Percentiles rank a stretch among this genome's conserved stretches.
Evolutionary conservation across 495 filamentous ascomycete species (phyloP).

Genomic region (Chaetomidium leptoderma): DNA sequence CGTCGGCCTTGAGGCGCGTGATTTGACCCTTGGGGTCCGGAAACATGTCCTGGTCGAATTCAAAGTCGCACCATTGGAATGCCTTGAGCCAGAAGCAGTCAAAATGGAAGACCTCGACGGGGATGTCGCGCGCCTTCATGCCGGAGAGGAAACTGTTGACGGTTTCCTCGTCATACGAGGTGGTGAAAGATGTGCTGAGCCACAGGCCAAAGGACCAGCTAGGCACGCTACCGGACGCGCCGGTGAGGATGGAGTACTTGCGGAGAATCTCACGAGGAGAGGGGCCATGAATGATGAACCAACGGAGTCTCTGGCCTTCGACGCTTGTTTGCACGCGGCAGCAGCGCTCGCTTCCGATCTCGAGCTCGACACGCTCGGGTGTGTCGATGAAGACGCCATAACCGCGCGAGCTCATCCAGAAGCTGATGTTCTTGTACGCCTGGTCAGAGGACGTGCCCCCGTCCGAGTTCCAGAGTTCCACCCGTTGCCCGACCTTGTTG

Average conservation of each 20-base stretch:
- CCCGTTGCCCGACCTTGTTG: slow-evolving; percentile 63
- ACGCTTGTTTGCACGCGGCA: slow-evolving; percentile 61
- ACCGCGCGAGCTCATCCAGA: slow-evolving; percentile 62
- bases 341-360: slow-evolving; percentile 64
- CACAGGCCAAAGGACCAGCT: slow-evolving; percentile 69
- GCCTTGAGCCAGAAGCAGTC: slow-evolving; percentile 63
- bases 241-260: slow-evolving; percentile 60
- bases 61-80: slow-evolving; percentile 73
- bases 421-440: slow-evolving; percentile 71
- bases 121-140: slow-evolving; percentile 61
- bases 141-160: slow-evolving; percentile 64
- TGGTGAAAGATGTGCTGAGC: slow-evolving; percentile 68
- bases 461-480: slow-evolving; percentile 69
- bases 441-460: slow-evolving; percentile 67
- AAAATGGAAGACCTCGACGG: slow-evolving; percentile 67
- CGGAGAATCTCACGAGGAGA: slow-evolving; percentile 63
- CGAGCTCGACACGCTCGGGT: slow-evolving; percentile 55
- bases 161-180: slow-evolving; percentile 63
- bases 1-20: slow-evolving; percentile 52
- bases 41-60: slow-evolving; percentile 64
- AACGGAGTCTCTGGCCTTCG: slow-evolving; percentile 55
- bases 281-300: slow-evolving; percentile 63
- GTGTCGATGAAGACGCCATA: slow-evolving; percentile 70
- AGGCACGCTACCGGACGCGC: slow-evolving; percentile 55
- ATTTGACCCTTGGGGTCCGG: slow-evolving; percentile 63